Conservation (phyloP, 2,329 filamentous ascomycete species). For the Claviceps monticola region DNA sequence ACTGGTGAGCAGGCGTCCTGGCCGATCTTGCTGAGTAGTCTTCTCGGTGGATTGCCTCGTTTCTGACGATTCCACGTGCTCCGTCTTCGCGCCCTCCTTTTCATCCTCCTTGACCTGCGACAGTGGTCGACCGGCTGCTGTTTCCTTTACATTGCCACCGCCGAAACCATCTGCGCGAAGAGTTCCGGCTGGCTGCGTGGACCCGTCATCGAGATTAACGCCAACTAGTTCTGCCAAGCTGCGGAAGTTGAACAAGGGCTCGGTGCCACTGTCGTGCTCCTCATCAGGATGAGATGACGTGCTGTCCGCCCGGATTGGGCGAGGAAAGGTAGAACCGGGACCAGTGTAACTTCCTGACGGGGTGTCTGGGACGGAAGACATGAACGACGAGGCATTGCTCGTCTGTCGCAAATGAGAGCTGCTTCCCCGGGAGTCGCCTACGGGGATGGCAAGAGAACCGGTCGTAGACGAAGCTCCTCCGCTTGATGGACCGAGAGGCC, state of each 20-base stretch:
- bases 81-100: constrained; percentile 19
- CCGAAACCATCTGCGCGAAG: constrained; percentile 13
- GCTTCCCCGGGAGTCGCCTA: constrained; percentile 37
- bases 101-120: constrained; percentile 26
- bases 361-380: constrained; percentile 63
- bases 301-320: constrained; percentile 14
- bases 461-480: constrained; percentile 20
- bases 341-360: constrained; percentile 36
- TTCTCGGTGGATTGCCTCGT: background rate
- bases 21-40: background rate
- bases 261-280: constrained; percentile 39
- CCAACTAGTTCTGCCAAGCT: constrained; percentile 78
- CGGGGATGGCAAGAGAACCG: constrained; percentile 27
- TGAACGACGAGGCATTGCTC: constrained; percentile 74
- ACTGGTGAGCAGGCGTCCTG: background rate
- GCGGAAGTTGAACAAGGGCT: constrained; percentile 84
- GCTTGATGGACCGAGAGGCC: constrained; percentile 11
- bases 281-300: constrained; percentile 33
- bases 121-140: constrained; percentile 13
- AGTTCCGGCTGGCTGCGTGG: constrained; percentile 17
- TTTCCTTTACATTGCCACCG: constrained; percentile 8
- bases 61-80: constrained; percentile 16
- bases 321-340: constrained; percentile 15
- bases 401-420: constrained; percentile 67
- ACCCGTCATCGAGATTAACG: constrained; percentile 37